phyloP scores from a whole-genome alignment of 1,284 basidiomycete genomes.

The Melampsora abietis-canadensis region DNA sequence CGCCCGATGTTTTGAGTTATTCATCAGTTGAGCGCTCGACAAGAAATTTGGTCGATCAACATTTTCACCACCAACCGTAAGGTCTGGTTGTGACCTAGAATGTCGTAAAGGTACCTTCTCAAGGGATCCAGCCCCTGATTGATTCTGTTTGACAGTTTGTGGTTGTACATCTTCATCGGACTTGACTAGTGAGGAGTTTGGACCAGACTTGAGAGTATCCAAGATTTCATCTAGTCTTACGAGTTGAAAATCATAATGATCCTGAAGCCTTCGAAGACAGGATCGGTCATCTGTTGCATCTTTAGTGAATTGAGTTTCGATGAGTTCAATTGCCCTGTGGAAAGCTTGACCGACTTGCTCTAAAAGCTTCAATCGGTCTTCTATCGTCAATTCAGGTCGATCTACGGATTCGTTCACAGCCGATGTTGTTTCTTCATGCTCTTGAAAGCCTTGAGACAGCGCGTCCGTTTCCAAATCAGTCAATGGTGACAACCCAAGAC shows the following conservation, averaged over 20 bases:
- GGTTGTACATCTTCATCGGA: no score
- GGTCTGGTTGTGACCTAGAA: no score
- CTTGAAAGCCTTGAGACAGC: slow-evolving; percentile 24
- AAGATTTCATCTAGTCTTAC: slow-evolving; percentile 4
- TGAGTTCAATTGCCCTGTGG: slow-evolving; percentile 12
- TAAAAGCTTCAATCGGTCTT: slow-evolving; percentile 26
- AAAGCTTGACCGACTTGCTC: slow-evolving; percentile 23
- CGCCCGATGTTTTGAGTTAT: no score
- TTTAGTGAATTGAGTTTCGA: slow-evolving; percentile 9
- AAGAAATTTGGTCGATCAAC: no score
- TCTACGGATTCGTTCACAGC: no score
- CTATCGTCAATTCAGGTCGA: no score
- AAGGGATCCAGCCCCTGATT: neutral
- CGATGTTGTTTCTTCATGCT: neutral
- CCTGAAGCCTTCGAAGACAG: neutral
- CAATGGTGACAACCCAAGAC: slow-evolving; percentile 18
- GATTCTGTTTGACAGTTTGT: neutral
- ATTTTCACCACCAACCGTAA: no score
- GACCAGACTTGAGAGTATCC: no score
- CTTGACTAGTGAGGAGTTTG: no score
- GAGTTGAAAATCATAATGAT: slow-evolving; percentile 26
- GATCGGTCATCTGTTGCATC: neutral
- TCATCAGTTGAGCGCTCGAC: no score
- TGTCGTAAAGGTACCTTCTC: no score
- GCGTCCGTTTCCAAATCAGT: slow-evolving; percentile 19